These are phyloP conservation scores for Saccharum officinarum DNA, from an alignment of 176 grass and related monocot species.

Conservation along the genomic window DNA sequence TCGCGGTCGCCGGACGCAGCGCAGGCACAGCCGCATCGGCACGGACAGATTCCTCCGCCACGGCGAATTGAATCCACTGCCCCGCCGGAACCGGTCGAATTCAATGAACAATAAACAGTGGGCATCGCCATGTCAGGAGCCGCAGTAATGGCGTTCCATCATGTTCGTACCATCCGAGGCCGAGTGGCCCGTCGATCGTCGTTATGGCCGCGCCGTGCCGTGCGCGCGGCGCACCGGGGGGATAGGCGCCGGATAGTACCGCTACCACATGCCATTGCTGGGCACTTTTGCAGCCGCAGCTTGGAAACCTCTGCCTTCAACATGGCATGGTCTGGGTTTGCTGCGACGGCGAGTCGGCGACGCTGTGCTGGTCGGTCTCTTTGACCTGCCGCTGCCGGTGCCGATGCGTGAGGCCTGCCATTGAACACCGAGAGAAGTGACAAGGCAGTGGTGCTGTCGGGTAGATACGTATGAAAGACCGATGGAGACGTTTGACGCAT, in stretches of 20 bases:
- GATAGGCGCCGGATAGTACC: background rate
- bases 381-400: background rate
- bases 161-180: background rate
- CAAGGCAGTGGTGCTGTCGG: background rate
- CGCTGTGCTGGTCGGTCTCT: background rate
- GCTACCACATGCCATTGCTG: background rate
- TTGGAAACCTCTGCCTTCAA: background rate
- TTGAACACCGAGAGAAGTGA: background rate
- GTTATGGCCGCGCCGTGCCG: conserved; percentile 4
- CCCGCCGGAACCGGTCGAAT: background rate
- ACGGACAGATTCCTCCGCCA: background rate
- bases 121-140: conserved; percentile 12
- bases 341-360: background rate
- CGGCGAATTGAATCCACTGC: background rate
- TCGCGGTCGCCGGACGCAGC: background rate
- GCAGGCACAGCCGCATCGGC: background rate
- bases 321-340: background rate
- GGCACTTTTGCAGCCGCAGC: background rate
- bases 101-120: conserved; percentile 22
- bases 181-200: conserved; percentile 5
- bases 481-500: background rate
- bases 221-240: too few relatives aligned
- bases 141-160: conserved; percentile 30
- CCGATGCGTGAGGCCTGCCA: background rate
- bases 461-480: background rate